Conservation (phyloP, 306 rosid genomes). For the Cotoneaster glaucophyllus region DNA sequence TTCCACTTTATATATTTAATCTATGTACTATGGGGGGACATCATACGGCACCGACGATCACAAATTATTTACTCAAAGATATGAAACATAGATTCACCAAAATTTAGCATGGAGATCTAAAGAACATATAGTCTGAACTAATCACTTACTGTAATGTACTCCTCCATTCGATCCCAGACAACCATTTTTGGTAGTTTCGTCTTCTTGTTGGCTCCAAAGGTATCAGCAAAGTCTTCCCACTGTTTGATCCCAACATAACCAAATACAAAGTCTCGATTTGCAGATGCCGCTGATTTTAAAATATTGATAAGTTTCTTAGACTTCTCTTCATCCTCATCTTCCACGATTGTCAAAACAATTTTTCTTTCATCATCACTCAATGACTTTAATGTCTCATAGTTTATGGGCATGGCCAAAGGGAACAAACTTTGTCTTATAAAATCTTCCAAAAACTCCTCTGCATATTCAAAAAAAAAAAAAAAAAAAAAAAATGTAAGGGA, state of each 20-base stretch:
- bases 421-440: constrained; percentile 67
- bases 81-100: too few relatives aligned
- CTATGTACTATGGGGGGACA: too few relatives aligned
- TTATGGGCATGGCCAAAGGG: constrained; percentile 74
- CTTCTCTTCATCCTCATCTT: constrained; percentile 67
- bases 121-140: not conserved
- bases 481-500: not conserved
- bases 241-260: constrained; percentile 80
- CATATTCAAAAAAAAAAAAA: constrained; percentile 22
- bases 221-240: constrained; percentile 77
- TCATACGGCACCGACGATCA: not conserved
- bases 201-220: constrained; percentile 48
- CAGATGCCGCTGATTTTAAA: constrained; percentile 88
- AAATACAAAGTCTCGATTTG: constrained; percentile 86
- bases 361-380: constrained; percentile 68
- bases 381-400: constrained; percentile 58
- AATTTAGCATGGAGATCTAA: constrained; percentile 1
- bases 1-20: too few relatives aligned
- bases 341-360: constrained; percentile 74
- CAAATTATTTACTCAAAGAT: not conserved
- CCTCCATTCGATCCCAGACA: constrained; percentile 75
- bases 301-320: constrained; percentile 59
- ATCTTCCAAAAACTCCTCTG: constrained; percentile 78
- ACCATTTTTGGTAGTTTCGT: constrained; percentile 73
- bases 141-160: constrained; percentile 62